phyloP scores from a whole-genome alignment of 1,284 basidiomycete genomes.

The Grifola frondosa region DNA sequence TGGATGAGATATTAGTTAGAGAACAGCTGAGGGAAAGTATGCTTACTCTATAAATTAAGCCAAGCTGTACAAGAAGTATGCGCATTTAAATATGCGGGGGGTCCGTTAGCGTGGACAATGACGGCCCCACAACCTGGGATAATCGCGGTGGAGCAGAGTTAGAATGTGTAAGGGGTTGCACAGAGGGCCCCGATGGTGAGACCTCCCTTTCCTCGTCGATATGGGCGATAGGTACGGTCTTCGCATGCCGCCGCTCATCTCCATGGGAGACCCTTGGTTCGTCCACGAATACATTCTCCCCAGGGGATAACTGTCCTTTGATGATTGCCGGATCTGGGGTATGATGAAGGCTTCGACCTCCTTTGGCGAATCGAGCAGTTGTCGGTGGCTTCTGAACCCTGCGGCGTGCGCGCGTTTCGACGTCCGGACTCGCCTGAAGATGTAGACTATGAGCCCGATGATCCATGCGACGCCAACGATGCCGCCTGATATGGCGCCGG shows the following conservation, averaged over 20 bases:
- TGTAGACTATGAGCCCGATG: conserved; percentile 35
- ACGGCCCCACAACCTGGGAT: too few species aligned
- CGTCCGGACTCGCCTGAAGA: conserved; percentile 35
- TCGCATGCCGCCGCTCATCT: conserved; percentile 28
- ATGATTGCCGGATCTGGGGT: conserved; percentile 68
- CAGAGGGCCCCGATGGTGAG: not conserved
- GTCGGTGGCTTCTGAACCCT: conserved; percentile 29
- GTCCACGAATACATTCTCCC: conserved; percentile 40
- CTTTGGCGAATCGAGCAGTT: conserved; percentile 32
- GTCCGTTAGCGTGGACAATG: too few species aligned
- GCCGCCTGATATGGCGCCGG: conserved; percentile 59
- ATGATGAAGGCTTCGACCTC: conserved; percentile 47
- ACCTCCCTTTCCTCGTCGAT: conserved; percentile 8
- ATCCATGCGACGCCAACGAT: conserved; percentile 52
- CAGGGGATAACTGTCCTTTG: conserved; percentile 45
- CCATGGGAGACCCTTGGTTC: conserved; percentile 20
- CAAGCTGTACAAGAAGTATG: too few species aligned
- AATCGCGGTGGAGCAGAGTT: too few species aligned
- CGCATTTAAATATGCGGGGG: too few species aligned
- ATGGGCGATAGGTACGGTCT: conserved; percentile 34
- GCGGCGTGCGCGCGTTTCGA: conserved; percentile 28
- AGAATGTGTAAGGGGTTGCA: not conserved
- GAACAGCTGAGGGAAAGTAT: too few species aligned
- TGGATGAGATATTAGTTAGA: too few species aligned
- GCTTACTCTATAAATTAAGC: too few species aligned